Evolutionary conservation across 2,329 filamentous ascomycete species (phyloP).

Genomic region (Fusarium sp.): DNA sequence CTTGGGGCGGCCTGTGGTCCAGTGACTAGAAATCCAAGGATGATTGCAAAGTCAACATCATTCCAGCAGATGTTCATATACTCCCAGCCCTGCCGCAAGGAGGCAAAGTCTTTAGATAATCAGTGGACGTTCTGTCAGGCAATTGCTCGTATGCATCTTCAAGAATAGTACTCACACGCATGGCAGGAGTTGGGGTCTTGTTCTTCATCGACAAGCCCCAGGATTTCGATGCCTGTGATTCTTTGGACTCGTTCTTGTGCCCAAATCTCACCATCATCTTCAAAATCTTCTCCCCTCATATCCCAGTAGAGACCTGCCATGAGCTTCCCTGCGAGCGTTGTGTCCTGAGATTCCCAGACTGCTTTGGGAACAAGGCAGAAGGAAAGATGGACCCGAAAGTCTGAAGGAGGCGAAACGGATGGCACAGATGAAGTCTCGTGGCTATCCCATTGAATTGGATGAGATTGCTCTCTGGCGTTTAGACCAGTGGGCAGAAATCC

Average conservation of each 20-base stretch:
- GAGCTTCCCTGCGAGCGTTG: slow-evolving; percentile 13
- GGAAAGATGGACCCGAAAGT: slow-evolving; percentile 5
- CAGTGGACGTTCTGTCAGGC: too few species aligned
- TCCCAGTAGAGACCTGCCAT: slow-evolving; percentile 14
- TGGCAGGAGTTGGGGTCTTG: background rate
- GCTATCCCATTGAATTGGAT: slow-evolving; percentile 11
- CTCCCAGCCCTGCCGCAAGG: slow-evolving; percentile 1
- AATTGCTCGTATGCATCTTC: background rate
- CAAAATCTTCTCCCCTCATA: background rate
- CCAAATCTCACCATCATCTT: background rate
- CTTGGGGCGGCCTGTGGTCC: background rate
- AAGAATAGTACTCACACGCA: background rate
- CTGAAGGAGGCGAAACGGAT: background rate
- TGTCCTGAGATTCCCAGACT: slow-evolving; percentile 8
- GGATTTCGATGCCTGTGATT: slow-evolving; percentile 8
- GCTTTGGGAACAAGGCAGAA: slow-evolving; percentile 17
- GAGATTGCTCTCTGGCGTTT: background rate
- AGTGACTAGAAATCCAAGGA: background rate
- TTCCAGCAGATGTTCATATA: slow-evolving; percentile 22
- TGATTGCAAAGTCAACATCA: slow-evolving; percentile 19
- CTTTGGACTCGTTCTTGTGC: background rate
- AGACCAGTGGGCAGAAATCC: background rate
- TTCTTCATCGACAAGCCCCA: slow-evolving; percentile 3
- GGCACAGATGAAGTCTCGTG: background rate
- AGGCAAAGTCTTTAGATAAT: slow-evolving; percentile 19